Evolutionary conservation across 1,284 basidiomycete species (phyloP).

Genomic region (Trametes sp.): DNA sequence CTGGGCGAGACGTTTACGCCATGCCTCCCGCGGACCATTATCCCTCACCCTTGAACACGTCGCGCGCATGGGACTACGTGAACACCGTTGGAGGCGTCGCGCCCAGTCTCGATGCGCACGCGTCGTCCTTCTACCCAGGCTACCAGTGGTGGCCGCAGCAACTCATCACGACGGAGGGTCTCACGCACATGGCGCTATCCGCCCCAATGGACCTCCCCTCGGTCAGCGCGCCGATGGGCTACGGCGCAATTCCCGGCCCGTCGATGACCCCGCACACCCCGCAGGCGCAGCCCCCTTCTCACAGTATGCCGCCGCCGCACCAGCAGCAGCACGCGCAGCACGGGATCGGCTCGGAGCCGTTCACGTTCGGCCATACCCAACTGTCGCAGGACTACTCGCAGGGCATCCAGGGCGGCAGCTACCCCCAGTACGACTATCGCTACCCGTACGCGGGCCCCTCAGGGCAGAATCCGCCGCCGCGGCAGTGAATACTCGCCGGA

Average conservation of each 20-base stretch:
- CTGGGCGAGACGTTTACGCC: conserved; percentile 53
- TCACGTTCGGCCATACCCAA: conserved; percentile 41
- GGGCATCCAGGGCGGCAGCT: conserved; percentile 11
- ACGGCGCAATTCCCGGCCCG: conserved; percentile 23
- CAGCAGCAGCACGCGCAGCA: conserved; percentile 4
- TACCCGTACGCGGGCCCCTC: conserved; percentile 9
- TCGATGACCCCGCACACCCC: conserved; percentile 17
- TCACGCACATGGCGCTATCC: conserved; percentile 23
- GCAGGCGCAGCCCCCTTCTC: conserved; percentile 5
- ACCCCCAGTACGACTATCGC: conserved; percentile 23
- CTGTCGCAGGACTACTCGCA: conserved; percentile 33
- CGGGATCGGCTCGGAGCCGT: conserved; percentile 29
- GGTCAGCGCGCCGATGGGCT: conserved; percentile 26
- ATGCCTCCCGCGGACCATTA: conserved; percentile 34
- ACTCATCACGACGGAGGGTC: conserved; percentile 26
- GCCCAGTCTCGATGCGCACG: conserved; percentile 60
- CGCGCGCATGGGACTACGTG: conserved; percentile 58
- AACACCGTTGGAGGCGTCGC: conserved; percentile 73
- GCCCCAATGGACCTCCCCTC: conserved; percentile 34
- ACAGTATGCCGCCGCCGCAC: neutral
- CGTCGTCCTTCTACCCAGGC: conserved; percentile 71
- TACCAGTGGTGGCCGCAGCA: conserved; percentile 75
- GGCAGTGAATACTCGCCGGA: neutral
- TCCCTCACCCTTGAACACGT: conserved; percentile 18
- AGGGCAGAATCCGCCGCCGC: conserved; percentile 9